phyloP scores from a whole-genome alignment of 352 stramenopile species.

The Phytophthora ohioensis region DNA sequence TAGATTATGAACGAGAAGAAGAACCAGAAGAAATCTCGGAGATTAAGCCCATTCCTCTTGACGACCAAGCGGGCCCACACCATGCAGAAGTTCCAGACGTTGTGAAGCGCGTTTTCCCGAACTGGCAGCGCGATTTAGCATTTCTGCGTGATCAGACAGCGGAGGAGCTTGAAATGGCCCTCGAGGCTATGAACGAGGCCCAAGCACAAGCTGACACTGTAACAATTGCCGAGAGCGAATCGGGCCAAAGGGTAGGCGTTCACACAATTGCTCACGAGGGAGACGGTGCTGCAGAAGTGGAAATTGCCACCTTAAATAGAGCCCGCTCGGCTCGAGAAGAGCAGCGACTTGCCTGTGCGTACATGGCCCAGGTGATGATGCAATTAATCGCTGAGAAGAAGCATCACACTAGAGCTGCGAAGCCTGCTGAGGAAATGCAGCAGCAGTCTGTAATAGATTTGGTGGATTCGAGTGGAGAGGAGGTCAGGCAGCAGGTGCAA shows the following conservation, averaged over 20 bases:
- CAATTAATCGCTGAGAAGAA: slow-evolving; percentile 35
- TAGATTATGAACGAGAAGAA: slow-evolving; percentile 8
- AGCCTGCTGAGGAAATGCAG: not conserved
- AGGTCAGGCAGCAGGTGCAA: not conserved
- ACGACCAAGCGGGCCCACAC: not conserved
- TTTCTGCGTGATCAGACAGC: slow-evolving; percentile 50
- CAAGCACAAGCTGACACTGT: slow-evolving; percentile 7
- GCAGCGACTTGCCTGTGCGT: slow-evolving; percentile 36
- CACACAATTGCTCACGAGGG: not conserved
- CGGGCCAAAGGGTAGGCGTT: slow-evolving; percentile 8
- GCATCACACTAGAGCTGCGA: not conserved
- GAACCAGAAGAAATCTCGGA: slow-evolving; percentile 20
- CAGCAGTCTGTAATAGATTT: slow-evolving; percentile 15
- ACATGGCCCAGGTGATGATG: slow-evolving; percentile 39
- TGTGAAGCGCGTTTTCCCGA: slow-evolving; percentile 59
- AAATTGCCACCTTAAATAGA: not conserved
- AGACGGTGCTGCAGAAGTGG: not conserved
- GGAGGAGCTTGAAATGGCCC: slow-evolving; percentile 39
- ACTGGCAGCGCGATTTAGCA: slow-evolving; percentile 54
- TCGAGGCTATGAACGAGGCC: slow-evolving; percentile 25
- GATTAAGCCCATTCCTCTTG: not conserved
- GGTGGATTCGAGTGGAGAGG: slow-evolving; percentile 4
- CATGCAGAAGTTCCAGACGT: slow-evolving; percentile 35
- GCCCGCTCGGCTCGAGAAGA: slow-evolving; percentile 9
- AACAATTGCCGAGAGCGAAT: not conserved